Base-by-base conservation (phyloP, 371 early-diverging fungal species). In the Chytridiales sp. region DNA sequence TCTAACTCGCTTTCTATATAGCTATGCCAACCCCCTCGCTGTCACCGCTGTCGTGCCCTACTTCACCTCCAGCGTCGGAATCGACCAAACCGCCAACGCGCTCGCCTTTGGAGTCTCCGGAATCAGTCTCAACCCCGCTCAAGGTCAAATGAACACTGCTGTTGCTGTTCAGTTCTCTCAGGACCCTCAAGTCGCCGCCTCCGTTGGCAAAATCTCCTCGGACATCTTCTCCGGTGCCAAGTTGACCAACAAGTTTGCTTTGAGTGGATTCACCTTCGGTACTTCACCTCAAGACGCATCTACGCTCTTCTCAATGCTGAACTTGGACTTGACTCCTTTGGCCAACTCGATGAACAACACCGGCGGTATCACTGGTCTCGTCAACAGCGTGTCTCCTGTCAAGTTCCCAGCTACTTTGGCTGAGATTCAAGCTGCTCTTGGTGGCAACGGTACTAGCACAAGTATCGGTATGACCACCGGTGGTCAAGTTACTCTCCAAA, bases 1-100 rank as follows among this genome's bases (percentile, higher is more conserved):
- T n/a, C n/a, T n/a, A n/a, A n/a, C n/a, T n/a, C n/a, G n/a, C n/a
- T n/a, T n/a, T n/a, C n/a, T n/a, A n/a, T n/a, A n/a, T n/a, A n/a
- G 17, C 17, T 46, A 46, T 22, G 24, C 22, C 46, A 46, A 46
- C 46, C 46, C 46, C 19, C 46, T 46, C 11, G 46, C 46, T 11
- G 11, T 46, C 22, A 17, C 46, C 11, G 46, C 46, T 11, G 22
- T 11, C 46, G 19, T 46, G 46, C 46, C 46, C 11, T 38, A 38
- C 38, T 17, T 38, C 17, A 8, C 8, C 11, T 8, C 38, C 11
- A 9, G 11, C 17, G 17, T 38, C 11, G 38, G 38, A 8, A 8
- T 38, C 38, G 38, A 17, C 38, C 11, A 38, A 9, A 17, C 38
- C 11, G 38, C 38, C 38, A 17, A 38, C 38, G 38, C 17, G 11